Base-by-base conservation (phyloP, 1,284 basidiomycete genomes). In the Papiliotrema nemorosa region DNA sequence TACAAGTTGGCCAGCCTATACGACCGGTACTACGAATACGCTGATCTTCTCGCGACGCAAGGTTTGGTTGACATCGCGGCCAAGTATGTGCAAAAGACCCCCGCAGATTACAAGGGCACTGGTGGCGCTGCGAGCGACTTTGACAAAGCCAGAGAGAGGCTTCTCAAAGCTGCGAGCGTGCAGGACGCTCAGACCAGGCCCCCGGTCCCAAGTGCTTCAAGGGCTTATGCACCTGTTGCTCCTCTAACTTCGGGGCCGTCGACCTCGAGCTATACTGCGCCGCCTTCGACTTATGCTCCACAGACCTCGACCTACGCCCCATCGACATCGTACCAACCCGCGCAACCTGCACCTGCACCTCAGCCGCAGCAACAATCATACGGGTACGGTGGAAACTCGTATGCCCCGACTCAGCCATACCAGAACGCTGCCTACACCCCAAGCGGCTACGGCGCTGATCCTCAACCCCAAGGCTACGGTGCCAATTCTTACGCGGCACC, bases 21-120 rank as follows among this genome's bases (percentile, higher is more conserved):
- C 71, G 92, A 97, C 69, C 83, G 87, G 27, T 97, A 96, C 78
- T 85, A 88, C 67, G 94, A 97, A 76, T 98, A 98, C 66, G 91
- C 94, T 12, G 89, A 96, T 62, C 76, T 97, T 52, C 80, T 98
- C 27, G 88, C 90, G 9, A 82, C 87, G 0, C 94, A 98, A 68
- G 93, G 93, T 39, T 80, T 96, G 26, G 77, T 94, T 45, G 82
- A 85, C 57, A 84, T 92, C 50, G 94, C 92, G 0, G 81, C 87
- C 34, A 79, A 80, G 49, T 96, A 90, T 74, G 77, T 96, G 64
- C 82, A 84, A 65, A 78, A 90, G 62, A 90, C 86, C 1, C 94
- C 96, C 1, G 65, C 77, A 14, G 85, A 85, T 53, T 97, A 96
- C 73, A 80, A 82, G 38, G 85, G 85, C 14, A 77, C 78, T 3